A percentile compares a stretch with the other conserved stretches of the same genome.
Evolutionary conservation across 2,329 filamentous ascomycete species (phyloP).

Genomic region (Monosporascus sp.): DNA sequence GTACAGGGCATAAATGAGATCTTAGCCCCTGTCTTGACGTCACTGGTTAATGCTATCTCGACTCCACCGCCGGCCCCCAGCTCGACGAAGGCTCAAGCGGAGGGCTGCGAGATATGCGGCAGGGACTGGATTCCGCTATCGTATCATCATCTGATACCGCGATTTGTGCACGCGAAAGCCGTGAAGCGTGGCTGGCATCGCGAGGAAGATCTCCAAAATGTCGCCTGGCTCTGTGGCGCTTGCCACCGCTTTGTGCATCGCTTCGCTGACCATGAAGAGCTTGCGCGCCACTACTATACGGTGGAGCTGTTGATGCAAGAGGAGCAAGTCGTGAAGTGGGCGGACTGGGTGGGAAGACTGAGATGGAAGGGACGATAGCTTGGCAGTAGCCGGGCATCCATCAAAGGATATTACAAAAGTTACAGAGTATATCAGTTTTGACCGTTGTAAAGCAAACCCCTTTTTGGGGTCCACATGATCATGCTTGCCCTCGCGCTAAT

Average conservation of each 20-base stretch:
- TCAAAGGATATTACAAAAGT: too few relatives aligned
- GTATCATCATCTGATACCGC: slow-evolving; percentile 85
- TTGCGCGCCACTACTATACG: slow-evolving; percentile 68
- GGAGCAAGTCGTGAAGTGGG: slow-evolving; percentile 68
- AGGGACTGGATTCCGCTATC: slow-evolving; percentile 70
- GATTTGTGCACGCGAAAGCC: slow-evolving; percentile 68
- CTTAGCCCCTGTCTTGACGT: slow-evolving; percentile 56
- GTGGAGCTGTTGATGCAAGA: slow-evolving; percentile 65
- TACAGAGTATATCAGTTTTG: too few relatives aligned
- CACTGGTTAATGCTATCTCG: slow-evolving; percentile 55
- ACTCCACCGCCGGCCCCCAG: slow-evolving; percentile 60
- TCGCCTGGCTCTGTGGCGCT: slow-evolving; percentile 80
- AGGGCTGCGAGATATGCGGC: slow-evolving; percentile 70
- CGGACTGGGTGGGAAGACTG: slow-evolving; percentile 65
- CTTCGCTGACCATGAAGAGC: slow-evolving; percentile 68
- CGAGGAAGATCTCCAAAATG: slow-evolving; percentile 68
- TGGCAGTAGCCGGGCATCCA: not conserved
- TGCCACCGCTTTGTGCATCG: slow-evolving; percentile 81
- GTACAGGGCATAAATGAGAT: slow-evolving; percentile 47
- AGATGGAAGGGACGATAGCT: slow-evolving; percentile 58
- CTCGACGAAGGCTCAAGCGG: slow-evolving; percentile 45
- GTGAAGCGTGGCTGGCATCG: slow-evolving; percentile 75
- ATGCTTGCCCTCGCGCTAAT: too few relatives aligned
- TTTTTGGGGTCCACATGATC: too few relatives aligned
- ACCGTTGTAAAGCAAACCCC: too few relatives aligned